Evolutionary conservation across 2,329 filamentous ascomycete genomes (phyloP), one percentile per base, ranked within the genome.

Genomic region (Colletotrichum destructivum): DNA sequence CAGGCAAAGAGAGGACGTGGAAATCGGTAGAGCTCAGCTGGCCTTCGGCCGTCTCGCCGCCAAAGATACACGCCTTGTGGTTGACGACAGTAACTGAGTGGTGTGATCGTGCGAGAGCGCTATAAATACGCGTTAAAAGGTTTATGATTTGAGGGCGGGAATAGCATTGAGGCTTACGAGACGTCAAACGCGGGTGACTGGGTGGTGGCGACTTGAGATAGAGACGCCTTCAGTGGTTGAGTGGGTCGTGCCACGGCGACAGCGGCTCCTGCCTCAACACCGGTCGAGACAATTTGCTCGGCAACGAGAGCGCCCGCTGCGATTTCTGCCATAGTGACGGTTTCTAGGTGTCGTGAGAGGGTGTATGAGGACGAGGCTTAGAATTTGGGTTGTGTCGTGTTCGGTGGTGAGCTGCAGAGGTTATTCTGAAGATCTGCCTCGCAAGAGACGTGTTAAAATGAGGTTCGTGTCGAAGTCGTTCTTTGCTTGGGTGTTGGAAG

Each of bases 21-120:
- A 90, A 83, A 64, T 84, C 83, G 76, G 86, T 86, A 66, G 83
- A 82, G 42, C 86, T 86, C 35, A 88, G 79, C 69, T 81, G 72
- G 72, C 82, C 75, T 51, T 75, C 76, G 54, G 78, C 76, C 1
- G 75, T 78, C 75, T 84, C 82, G 63, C 88, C 88, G 8, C 88
- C 88, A 73, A 89, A 89, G 64, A 90, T 85, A 76, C 89, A 89
- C 40, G 87, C 87, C 73, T 86, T 85, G 63, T 85, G 83, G 70
- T 85, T 85, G 73, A 90, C 81, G 56, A 88, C 79, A 4, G 86
- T 88, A 59, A 89, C 75, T 3, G 86, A 86, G 77, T 90, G 88
- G 55, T 84, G 78, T 11, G 84, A 83, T 65, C 88, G 83, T 8
- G 83, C 81, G 13, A 90, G 81, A 6, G 79, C 79, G 26, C 79